Conservation (phyloP, 352 stramenopile species). For the Pythium brassicae region DNA sequence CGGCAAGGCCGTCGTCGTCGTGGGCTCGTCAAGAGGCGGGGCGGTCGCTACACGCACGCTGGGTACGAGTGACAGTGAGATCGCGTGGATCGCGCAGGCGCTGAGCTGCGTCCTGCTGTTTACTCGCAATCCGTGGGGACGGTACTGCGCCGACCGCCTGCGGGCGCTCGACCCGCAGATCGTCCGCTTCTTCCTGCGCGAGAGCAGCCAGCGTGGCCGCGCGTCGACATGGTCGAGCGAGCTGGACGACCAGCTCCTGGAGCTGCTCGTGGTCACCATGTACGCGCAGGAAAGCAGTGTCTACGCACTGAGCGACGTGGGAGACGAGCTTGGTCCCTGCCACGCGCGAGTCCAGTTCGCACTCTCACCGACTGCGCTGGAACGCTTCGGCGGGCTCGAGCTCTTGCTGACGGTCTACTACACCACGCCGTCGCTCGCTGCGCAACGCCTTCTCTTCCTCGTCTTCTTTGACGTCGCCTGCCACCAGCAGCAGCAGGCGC, state of each 20-base stretch:
- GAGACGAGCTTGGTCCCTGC: no score
- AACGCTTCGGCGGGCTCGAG: conserved; percentile 13
- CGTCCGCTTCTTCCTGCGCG: conserved; percentile 27
- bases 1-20: conserved; percentile 33
- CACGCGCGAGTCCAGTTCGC: not conserved
- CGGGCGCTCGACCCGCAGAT: conserved; percentile 22
- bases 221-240: conserved; percentile 11
- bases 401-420: conserved; percentile 12
- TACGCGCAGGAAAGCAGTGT: conserved; percentile 9
- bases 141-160: conserved; percentile 26
- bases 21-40: conserved; percentile 12
- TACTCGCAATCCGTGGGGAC: conserved; percentile 19
- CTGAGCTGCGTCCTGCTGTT: conserved; percentile 32
- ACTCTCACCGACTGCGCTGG: conserved; percentile 3
- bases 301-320: not conserved
- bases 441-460: conserved; percentile 12
- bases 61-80: not conserved
- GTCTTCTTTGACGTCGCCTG: conserved; percentile 20
- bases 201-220: conserved; percentile 19
- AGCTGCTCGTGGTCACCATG: conserved; percentile 15
- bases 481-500: conserved; percentile 5
- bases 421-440: not conserved
- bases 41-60: not conserved
- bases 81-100: conserved; percentile 26
- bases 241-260: conserved; percentile 3